Evolutionary conservation across 2,329 filamentous ascomycete genomes (phyloP).

Genomic region (Ceratocystiopsis sp.): DNA sequence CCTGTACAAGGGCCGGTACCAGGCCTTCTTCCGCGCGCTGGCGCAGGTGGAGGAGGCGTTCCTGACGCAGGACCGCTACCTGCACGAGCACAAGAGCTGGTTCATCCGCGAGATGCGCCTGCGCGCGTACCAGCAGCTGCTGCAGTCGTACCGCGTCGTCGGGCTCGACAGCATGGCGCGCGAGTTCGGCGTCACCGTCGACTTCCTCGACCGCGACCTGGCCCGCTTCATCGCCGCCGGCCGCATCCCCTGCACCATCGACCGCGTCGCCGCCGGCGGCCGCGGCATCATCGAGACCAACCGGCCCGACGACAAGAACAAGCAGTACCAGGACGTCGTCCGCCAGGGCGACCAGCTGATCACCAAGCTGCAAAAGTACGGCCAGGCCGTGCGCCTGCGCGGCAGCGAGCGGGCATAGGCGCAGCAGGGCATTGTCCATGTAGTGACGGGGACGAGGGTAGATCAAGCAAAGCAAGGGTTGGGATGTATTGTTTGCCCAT

Average conservation of each 20-base stretch:
- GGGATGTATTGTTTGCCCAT: too few species aligned
- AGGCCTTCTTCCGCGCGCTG: constrained; percentile 79
- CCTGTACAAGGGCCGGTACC: constrained; percentile 87
- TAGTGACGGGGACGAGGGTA: too few species aligned
- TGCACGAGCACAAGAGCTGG: constrained; percentile 92
- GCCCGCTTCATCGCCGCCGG: constrained; percentile 93
- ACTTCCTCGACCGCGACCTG: constrained; percentile 89
- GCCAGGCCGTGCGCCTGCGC: constrained; percentile 82
- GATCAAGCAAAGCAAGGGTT: too few species aligned
- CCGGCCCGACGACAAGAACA: constrained; percentile 96
- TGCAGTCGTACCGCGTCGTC: constrained; percentile 94
- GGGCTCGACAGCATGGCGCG: constrained; percentile 94
- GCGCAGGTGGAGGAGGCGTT: constrained; percentile 87
- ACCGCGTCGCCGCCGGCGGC: constrained; percentile 62
- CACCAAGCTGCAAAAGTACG: constrained; percentile 98
- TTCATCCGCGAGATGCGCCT: constrained; percentile 97
- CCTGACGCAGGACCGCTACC: constrained; percentile 82
- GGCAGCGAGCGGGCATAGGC: constrained; percentile 76
- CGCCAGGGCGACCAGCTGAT: constrained; percentile 96
- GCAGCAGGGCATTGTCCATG: not conserved
- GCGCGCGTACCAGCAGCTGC: constrained; percentile 85
- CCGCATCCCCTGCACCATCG: constrained; percentile 90
- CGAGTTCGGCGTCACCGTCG: constrained; percentile 91
- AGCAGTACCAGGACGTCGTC: constrained; percentile 96
- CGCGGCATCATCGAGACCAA: constrained; percentile 98